Conservation (phyloP, 306 rosid species). For the Astragalus membranaceus region DNA sequence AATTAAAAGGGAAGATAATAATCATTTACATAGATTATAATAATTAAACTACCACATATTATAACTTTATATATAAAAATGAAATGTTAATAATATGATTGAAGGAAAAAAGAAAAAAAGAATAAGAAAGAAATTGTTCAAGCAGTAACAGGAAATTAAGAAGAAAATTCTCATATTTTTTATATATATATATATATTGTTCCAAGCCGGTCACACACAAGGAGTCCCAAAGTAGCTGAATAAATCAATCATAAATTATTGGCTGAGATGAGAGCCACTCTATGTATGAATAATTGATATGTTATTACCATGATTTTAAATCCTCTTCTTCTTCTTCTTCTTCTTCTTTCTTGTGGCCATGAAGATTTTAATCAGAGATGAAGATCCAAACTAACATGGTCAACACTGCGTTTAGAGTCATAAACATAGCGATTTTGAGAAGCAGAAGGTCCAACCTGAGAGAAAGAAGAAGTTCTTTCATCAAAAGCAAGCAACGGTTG, state of each 20-base stretch:
- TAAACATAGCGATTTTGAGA: not conserved
- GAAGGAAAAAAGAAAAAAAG: not conserved
- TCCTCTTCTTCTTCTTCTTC: too few relatives aligned
- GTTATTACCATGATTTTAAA: not conserved
- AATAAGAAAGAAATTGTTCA: not conserved
- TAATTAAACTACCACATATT: not conserved
- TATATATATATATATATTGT: not conserved
- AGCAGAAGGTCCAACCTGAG: not conserved
- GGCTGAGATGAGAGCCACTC: not conserved
- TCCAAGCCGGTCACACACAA: not conserved
- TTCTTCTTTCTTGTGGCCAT: too few relatives aligned
- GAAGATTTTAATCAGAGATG: not conserved
- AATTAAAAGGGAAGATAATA: too few relatives aligned
- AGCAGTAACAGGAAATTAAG: not conserved
- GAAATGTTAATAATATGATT: not conserved
- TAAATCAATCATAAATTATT: not conserved
- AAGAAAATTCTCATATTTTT: not conserved
- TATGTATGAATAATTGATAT: not conserved
- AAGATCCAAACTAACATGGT: conserved; percentile 14
- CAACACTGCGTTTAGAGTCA: conserved; percentile 2
- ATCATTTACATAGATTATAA: too few relatives aligned
- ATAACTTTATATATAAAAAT: not conserved
- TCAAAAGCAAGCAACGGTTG: not conserved
- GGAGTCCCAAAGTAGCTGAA: not conserved
- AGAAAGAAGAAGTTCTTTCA: not conserved